A percentile compares a stretch with the other conserved stretches of the same genome.
phyloP scores from a whole-genome alignment of 2,329 filamentous ascomycete genomes.

The Beauveria medogensis region DNA sequence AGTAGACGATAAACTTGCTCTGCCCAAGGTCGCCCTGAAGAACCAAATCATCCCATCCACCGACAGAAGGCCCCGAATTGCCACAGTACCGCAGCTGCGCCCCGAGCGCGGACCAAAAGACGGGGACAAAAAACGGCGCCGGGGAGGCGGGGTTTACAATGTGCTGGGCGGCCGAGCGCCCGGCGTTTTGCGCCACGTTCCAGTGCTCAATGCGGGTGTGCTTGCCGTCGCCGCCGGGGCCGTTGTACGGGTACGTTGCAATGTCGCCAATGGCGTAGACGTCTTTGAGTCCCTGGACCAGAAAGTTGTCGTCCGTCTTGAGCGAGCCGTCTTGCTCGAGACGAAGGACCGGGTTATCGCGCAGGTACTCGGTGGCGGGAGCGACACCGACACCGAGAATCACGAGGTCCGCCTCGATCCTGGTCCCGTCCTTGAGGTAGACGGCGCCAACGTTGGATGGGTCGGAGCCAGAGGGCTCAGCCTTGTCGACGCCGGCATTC shows the following conservation, averaged over 20 bases:
- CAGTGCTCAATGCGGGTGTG: conserved; percentile 89
- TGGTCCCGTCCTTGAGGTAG: conserved; percentile 76
- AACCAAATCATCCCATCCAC: conserved; percentile 80
- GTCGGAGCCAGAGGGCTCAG: conserved; percentile 60
- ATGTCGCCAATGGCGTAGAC: conserved; percentile 95
- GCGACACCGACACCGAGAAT: conserved; percentile 84
- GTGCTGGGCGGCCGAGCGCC: conserved; percentile 67
- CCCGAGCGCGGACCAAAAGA: conserved; percentile 95
- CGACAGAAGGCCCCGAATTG: conserved; percentile 48
- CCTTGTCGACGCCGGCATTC: conserved; percentile 73
- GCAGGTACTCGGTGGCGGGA: conserved; percentile 77
- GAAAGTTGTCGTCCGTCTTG: conserved; percentile 70
- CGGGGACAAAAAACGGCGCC: conserved; percentile 71
- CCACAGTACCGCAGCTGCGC: conserved; percentile 89
- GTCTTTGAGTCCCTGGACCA: conserved; percentile 65
- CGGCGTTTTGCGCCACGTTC: conserved; percentile 94
- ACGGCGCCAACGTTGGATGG: conserved; percentile 70
- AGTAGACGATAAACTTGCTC: conserved; percentile 82
- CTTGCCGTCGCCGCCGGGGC: conserved; percentile 70
- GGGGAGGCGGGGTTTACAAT: conserved; percentile 59
- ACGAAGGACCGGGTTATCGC: conserved; percentile 58
- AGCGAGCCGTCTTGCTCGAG: conserved; percentile 83
- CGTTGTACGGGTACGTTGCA: conserved; percentile 87
- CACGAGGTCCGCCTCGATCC: conserved; percentile 78
- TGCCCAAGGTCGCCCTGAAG: conserved; percentile 69